These are phyloP conservation scores for Colletotrichum caudatum DNA, from an alignment of 2,329 filamentous ascomycete genomes.

Conservation along the genomic window DNA sequence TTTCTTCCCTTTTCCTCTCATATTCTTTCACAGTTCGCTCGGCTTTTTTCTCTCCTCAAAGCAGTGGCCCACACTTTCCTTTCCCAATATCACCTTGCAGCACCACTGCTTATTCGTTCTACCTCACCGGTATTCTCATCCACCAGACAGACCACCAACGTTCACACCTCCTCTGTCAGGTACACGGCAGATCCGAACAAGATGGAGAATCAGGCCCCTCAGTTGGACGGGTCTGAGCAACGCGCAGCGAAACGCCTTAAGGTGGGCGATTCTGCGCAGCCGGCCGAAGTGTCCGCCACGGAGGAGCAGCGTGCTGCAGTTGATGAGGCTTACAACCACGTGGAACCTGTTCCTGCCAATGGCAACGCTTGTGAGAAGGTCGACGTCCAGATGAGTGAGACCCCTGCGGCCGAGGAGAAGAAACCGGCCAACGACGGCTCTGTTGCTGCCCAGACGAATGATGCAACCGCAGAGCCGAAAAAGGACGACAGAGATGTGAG, in stretches of 20 bases:
- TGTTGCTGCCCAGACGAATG: conserved; percentile 30
- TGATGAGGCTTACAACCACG: conserved; percentile 31
- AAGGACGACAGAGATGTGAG: conserved; percentile 42
- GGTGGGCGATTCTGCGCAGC: conserved; percentile 37
- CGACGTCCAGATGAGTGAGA: conserved; percentile 37
- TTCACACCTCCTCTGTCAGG: neutral
- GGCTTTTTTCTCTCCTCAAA: conserved; percentile 2
- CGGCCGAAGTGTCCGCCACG: conserved; percentile 1
- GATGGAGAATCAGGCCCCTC: conserved; percentile 31
- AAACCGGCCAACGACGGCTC: neutral
- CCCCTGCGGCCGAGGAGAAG: conserved; percentile 10
- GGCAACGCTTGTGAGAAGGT: conserved; percentile 20
- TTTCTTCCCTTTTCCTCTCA: conserved; percentile 2
- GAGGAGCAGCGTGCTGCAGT: conserved; percentile 34
- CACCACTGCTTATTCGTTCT: conserved; percentile 5
- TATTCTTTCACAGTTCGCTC: conserved; percentile 16
- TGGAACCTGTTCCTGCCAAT: conserved; percentile 35
- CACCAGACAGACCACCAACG: neutral
- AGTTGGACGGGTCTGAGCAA: conserved; percentile 39
- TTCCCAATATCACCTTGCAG: conserved; percentile 15
- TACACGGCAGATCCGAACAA: neutral
- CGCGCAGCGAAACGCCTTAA: conserved; percentile 45
- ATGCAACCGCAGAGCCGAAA: conserved; percentile 28
- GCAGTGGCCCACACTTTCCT: conserved; percentile 22
- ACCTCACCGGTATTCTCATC: neutral